These are phyloP conservation scores for Thelonectria discophora DNA, from an alignment of 2,329 filamentous ascomycete genomes.

Conservation along the genomic window DNA sequence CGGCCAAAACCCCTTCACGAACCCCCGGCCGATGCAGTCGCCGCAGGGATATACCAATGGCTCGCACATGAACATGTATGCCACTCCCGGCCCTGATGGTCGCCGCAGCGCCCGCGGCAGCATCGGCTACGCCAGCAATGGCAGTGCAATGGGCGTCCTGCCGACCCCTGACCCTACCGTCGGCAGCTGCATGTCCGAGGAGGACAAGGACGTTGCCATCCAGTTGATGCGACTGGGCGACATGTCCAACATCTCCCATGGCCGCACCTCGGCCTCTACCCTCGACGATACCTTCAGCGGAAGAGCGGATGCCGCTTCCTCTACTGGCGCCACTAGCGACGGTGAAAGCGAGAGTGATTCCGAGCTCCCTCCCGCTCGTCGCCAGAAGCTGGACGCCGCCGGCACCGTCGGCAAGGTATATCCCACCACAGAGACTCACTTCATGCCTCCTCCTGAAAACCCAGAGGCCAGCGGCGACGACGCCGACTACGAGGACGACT, in stretches of 20 bases:
- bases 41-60: constrained; percentile 76
- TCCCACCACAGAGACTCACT: constrained; percentile 62
- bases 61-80: constrained; percentile 64
- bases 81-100: constrained; percentile 68
- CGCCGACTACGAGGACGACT: constrained; percentile 46
- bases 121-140: constrained; percentile 61
- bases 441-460: constrained; percentile 61
- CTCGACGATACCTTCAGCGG: constrained; percentile 94
- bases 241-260: constrained; percentile 91
- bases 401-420: constrained; percentile 58
- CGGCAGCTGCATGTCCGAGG: constrained; percentile 95
- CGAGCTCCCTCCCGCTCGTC: constrained; percentile 67
- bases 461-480: constrained; percentile 49
- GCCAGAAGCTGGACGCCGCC: constrained; percentile 62
- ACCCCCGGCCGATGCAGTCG: constrained; percentile 80
- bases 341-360: constrained; percentile 73
- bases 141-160: constrained; percentile 65
- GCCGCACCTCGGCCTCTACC: constrained; percentile 91
- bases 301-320: constrained; percentile 83
- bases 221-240: constrained; percentile 97
- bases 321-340: constrained; percentile 84
- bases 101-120: constrained; percentile 71
- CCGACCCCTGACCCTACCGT: constrained; percentile 98
- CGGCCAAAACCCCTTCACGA: constrained; percentile 81
- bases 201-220: constrained; percentile 91